phyloP scores from a whole-genome alignment of 257 asterid species.

The Capsicum rhomboideum region DNA sequence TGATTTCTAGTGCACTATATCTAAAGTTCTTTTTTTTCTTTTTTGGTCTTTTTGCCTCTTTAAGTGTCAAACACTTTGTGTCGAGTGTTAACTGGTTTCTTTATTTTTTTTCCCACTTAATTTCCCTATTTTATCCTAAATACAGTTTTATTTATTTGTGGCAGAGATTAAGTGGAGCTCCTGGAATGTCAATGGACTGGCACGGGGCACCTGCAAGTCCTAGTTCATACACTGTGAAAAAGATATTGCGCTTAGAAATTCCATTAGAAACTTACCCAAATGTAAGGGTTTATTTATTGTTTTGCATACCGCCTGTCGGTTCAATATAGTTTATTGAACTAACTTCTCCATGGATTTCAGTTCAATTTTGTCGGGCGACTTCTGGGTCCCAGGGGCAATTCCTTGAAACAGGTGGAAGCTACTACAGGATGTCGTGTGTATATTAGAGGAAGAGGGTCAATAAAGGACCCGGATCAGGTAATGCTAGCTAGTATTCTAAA shows the following conservation, averaged over 20 bases:
- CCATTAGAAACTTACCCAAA: constrained; percentile 91
- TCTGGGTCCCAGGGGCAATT: constrained; percentile 96
- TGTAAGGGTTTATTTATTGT: constrained; percentile 29
- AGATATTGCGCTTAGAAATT: constrained; percentile 86
- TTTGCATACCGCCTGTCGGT: neutral
- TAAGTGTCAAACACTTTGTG: neutral
- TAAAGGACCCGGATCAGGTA: constrained; percentile 97
- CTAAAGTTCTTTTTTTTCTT: neutral
- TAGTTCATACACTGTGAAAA: constrained; percentile 78
- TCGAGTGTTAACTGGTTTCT: neutral
- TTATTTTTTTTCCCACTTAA: neutral
- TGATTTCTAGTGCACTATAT: neutral
- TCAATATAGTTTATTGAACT: neutral
- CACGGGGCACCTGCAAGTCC: constrained; percentile 99
- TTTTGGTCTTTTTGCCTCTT: neutral
- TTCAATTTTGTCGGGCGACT: constrained; percentile 98
- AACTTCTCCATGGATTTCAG: constrained; percentile 25
- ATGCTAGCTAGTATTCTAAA: neutral
- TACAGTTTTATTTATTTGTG: neutral
- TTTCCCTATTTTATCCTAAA: neutral
- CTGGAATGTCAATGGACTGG: constrained; percentile 99
- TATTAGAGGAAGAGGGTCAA: constrained; percentile 96
- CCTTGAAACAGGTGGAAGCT: constrained; percentile 90
- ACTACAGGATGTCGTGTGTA: constrained; percentile 96
- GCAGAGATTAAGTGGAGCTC: constrained; percentile 78